These are phyloP conservation scores for Trapa incisa DNA, from an alignment of 345 rosid genomes.

Conservation along the genomic window DNA sequence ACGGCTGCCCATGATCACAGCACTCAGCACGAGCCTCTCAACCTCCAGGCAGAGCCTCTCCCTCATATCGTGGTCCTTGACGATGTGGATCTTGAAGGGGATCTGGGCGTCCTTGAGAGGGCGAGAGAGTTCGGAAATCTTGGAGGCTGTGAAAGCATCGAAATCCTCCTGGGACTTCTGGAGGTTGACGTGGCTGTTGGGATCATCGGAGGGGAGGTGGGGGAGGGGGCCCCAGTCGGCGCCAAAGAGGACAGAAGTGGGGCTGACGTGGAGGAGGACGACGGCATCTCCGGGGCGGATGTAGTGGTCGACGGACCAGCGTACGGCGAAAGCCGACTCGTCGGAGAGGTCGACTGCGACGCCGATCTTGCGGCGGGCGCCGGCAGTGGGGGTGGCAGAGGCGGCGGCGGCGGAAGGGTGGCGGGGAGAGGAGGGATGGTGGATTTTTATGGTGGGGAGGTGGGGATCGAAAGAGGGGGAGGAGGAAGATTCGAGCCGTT, in stretches of 20 bases:
- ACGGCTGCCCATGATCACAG: no score
- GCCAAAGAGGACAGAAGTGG: constrained; percentile 3
- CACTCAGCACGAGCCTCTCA: no score
- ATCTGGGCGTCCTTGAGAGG: no score
- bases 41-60: no score
- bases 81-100: no score
- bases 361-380: constrained; percentile 1
- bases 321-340: constrained; percentile 2
- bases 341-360: constrained; percentile 4
- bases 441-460: not conserved
- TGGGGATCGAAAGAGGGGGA: no score
- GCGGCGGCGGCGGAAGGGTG: constrained; percentile 2
- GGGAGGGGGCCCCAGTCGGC: constrained; percentile 5
- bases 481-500: no score
- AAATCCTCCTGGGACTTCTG: no score
- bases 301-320: constrained; percentile 4
- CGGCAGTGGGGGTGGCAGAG: constrained; percentile 1
- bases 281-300: constrained; percentile 6
- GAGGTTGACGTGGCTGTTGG: not conserved
- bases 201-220: constrained; percentile 1
- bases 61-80: no score
- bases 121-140: no score
- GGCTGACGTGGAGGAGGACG: constrained; percentile 6
- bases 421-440: not conserved
- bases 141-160: no score